Evolutionary conservation across 129 eudicot species (phyloP).

Genomic region (Centella asiatica): DNA sequence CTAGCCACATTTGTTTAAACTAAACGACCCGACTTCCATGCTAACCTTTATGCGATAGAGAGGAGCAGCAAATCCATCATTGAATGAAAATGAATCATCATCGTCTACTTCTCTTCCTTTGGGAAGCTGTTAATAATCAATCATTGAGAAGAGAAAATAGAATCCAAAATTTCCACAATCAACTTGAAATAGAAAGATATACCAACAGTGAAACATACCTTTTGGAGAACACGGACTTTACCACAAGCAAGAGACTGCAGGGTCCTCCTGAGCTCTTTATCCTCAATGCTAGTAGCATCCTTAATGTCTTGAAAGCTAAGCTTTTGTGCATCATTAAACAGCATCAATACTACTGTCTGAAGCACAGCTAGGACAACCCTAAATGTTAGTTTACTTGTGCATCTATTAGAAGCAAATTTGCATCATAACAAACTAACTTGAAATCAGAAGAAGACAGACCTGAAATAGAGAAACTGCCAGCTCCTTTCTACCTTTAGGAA

Average conservation of each 20-base stretch:
- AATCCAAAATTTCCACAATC: neutral
- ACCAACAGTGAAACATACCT: conserved; percentile 29
- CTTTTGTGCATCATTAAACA: conserved; percentile 55
- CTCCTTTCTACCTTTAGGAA: conserved; percentile 67
- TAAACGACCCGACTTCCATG: conserved; percentile 4
- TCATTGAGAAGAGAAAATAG: neutral
- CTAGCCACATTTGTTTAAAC: neutral
- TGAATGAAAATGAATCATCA: conserved; percentile 53
- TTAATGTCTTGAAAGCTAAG: conserved; percentile 54
- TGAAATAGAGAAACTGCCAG: conserved; percentile 72
- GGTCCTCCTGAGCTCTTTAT: conserved; percentile 87
- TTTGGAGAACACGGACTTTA: conserved; percentile 77
- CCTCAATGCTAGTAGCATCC: conserved; percentile 93
- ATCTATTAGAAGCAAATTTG: neutral
- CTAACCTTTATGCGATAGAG: conserved; percentile 86
- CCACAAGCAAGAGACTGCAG: conserved; percentile 96
- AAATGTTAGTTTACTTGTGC: neutral
- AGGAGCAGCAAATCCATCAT: conserved; percentile 71
- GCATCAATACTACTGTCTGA: conserved; percentile 67
- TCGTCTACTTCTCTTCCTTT: conserved; percentile 92
- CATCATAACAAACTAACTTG: no score
- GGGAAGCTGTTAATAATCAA: conserved; percentile 41
- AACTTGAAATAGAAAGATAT: neutral
- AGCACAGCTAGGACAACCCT: conserved; percentile 7
- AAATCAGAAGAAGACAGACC: conserved; percentile 34